A percentile compares a stretch with the other conserved stretches of the same genome.
These are phyloP conservation scores for Lipomyces kockii DNA, from an alignment of 805 yeast genomes.

Conservation along the genomic window DNA sequence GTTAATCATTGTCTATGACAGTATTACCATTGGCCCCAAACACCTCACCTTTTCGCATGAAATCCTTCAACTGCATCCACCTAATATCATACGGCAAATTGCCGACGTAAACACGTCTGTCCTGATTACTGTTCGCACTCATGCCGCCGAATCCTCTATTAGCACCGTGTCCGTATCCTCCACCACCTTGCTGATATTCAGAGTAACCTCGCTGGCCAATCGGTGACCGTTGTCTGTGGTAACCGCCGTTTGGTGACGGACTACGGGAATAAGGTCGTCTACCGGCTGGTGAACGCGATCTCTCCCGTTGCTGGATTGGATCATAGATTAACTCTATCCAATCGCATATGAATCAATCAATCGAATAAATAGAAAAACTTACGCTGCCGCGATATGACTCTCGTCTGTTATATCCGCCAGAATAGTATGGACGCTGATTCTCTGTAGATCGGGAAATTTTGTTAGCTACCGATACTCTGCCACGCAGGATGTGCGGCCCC, in stretches of 20 bases:
- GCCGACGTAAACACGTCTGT: conserved; percentile 52
- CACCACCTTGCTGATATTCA: conserved; percentile 9
- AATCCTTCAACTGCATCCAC: conserved; percentile 49
- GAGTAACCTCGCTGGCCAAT: background rate
- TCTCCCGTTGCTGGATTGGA: conserved; percentile 18
- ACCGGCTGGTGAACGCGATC: conserved; percentile 24
- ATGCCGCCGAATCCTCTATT: conserved; percentile 11
- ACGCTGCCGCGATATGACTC: conserved; percentile 14
- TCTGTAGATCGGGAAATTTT: conserved; percentile 7
- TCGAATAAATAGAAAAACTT: background rate
- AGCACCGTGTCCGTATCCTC: conserved; percentile 11
- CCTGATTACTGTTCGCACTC: conserved; percentile 41
- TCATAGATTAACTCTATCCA: background rate
- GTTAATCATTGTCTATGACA: background rate
- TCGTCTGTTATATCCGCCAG: conserved; percentile 18
- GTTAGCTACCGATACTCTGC: conserved; percentile 3
- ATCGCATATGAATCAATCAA: background rate
- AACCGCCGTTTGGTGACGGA: conserved; percentile 22
- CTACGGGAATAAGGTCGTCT: conserved; percentile 17
- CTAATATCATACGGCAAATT: conserved; percentile 48
- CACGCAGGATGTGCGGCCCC: background rate
- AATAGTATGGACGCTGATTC: conserved; percentile 26
- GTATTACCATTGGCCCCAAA: background rate
- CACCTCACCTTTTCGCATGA: conserved; percentile 43
- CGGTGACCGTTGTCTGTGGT: conserved; percentile 24